Base-by-base conservation (phyloP, 768 basidiomycete genomes). In the Ramaria sp. region DNA sequence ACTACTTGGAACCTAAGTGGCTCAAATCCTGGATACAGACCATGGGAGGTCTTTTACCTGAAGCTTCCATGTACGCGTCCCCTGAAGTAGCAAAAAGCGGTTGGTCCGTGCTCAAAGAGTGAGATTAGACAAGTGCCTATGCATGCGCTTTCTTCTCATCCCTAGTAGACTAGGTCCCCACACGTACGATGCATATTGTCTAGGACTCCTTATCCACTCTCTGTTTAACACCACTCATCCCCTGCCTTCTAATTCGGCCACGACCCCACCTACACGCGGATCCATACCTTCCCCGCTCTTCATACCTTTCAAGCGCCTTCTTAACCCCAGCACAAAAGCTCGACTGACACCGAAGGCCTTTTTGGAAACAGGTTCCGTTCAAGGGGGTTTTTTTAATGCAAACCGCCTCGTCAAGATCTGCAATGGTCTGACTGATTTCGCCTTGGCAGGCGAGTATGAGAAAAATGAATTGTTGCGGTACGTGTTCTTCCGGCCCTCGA, bases 11-110 rank as follows among this genome's bases (percentile, higher is more conserved):
- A 42, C 5, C n/a, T 13, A 22, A 41, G 22, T 48, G 7, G 17
- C 38, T 38, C 51, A 58, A 64, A 51, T 50, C 51, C 61, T 63
- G 37, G 42, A 53, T 24, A 43, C 69, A 91, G 91, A 84, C 77
- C 19, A 75, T 80, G 72, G 91, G 83, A 46, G 78, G 78, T 41
- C 68, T 79, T 57, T 66, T 84, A 57, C 86, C 82, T 17, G 82
- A 81, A 55, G 75, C 83, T 11, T 77, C 79, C 55, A 63, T 70
- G 15, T 82, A 78, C 65, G 79, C 86, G 3, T 76, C 86, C 15
- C 92, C 96, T 0, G 96, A 99, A 72, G 86, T 95, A 4, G 87
- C 83, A 72, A 92, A 87, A 66, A 75, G 74, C 24, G 92, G 94
- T 5, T 97, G 91, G 88, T 82, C 82, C 19, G 70, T 72, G 0